Conservation (phyloP, 1,139 yeast genomes). For the Yamadazyma taylorii region DNA sequence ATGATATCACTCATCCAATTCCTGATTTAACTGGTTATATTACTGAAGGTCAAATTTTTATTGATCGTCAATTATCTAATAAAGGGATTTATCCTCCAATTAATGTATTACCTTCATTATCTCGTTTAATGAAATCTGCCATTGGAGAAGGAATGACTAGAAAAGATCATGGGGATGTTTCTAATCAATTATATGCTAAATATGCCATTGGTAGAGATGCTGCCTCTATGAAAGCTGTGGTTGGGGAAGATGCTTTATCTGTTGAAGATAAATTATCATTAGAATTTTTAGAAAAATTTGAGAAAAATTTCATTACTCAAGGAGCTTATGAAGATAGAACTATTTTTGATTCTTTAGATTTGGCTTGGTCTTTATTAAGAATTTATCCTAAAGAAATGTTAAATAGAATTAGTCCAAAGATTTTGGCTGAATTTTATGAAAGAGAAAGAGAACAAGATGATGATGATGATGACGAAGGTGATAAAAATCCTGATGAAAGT, state of each 20-base stretch:
- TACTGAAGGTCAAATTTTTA: constrained; percentile 97
- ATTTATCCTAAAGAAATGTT: constrained; percentile 98
- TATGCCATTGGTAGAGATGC: constrained; percentile 99
- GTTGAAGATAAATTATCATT: constrained; percentile 95
- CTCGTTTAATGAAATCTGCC: constrained; percentile 98
- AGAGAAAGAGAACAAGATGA: constrained; percentile 68
- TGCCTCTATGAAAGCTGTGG: constrained; percentile 99
- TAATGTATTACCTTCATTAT: constrained; percentile 93
- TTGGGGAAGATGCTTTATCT: constrained; percentile 98
- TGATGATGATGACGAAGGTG: constrained; percentile 61
- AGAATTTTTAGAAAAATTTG: constrained; percentile 96
- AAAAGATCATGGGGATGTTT: constrained; percentile 98
- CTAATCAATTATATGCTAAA: constrained; percentile 97
- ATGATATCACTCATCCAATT: constrained; percentile 98
- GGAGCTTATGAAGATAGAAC: constrained; percentile 96
- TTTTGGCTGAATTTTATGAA: constrained; percentile 90
- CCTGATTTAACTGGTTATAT: constrained; percentile 99
- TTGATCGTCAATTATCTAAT: constrained; percentile 94
- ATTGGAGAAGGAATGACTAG: constrained; percentile 99
- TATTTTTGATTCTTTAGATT: constrained; percentile 91
- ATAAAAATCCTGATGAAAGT: constrained; percentile 29
- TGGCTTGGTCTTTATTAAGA: constrained; percentile 97
- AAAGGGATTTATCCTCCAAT: constrained; percentile 99
- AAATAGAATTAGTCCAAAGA: constrained; percentile 97
- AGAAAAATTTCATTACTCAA: constrained; percentile 90